Base-by-base conservation (phyloP, 257 asterid species). In the Solanum sitiens region DNA sequence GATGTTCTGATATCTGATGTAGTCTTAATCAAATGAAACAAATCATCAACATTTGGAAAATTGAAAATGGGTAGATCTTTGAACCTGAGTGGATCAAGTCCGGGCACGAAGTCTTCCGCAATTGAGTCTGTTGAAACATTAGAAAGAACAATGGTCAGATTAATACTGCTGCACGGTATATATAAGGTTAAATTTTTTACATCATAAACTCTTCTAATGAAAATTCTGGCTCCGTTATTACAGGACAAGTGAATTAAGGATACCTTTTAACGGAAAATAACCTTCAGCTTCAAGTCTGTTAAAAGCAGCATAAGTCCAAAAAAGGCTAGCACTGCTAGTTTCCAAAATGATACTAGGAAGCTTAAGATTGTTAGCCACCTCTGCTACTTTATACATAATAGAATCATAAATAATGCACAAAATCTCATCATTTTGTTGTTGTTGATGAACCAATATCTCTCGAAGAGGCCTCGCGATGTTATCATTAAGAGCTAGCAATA, bases 401-500 rank as follows among this genome's bases (percentile, higher is more conserved):
- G 63, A 53, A 53, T 53, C 63, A 53, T 53, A 53, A 53, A 53
- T 18, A 53, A 53, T 53, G 63, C 63, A 53, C 63, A 53, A 53
- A 53, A 18, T 53, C 63, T 53, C n/a, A 53, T 53, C 11, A 53
- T 2, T 18, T 53, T 53, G 63, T 7, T 53, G n/a, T 18, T 53
- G 63, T 18, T 53, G 63, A 53, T 53, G n/a, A 6, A 53, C 4
- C 63, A 53, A 18, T 53, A 53, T 53, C 4, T 18, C 63, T 53
- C 4, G 63, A 53, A 53, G 63, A 53, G 63, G 63, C 63, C 6
- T 53, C 63, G n/a, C 63, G 4, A 53, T 53, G 21, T 56, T 91
- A 1, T 68, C 8, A 88, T 91, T 93, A 37, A 94, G 85, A 72
- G 45, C 45, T 8, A 72, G 0, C 21, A 72, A 33, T 0, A 72